Evolutionary conservation across 352 stramenopile species (phyloP).

Genomic region (Globisporangium echinulatum): DNA sequence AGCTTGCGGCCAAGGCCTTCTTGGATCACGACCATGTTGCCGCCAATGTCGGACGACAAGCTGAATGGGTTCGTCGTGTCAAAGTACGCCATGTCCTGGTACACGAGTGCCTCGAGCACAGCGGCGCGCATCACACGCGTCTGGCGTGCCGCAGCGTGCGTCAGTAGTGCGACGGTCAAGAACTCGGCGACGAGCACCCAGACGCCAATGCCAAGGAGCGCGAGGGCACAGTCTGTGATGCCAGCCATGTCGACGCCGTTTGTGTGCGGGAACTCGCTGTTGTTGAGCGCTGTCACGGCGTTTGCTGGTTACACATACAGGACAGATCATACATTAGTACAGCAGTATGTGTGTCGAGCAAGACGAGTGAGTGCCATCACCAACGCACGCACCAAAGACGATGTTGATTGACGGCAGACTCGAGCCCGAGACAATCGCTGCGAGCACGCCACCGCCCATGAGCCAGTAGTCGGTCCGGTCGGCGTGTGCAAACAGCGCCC

Average conservation of each 20-base stretch:
- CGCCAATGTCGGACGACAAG: slow-evolving; percentile 19
- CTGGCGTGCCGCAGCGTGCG: slow-evolving; percentile 50
- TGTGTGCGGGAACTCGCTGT: slow-evolving; percentile 36
- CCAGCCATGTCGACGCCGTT: slow-evolving; percentile 17
- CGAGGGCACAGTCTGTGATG: slow-evolving; percentile 13
- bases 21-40: slow-evolving; percentile 46
- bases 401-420: slow-evolving; percentile 21
- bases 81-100: slow-evolving; percentile 41
- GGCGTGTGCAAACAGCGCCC: slow-evolving; percentile 20
- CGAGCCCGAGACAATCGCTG: slow-evolving; percentile 9
- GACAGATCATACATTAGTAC: too few species aligned
- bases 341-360: too few species aligned
- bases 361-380: slow-evolving; percentile 11
- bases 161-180: slow-evolving; percentile 16
- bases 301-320: slow-evolving; percentile 1
- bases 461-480: slow-evolving; percentile 17
- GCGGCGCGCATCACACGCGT: slow-evolving; percentile 23
- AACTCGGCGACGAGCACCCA: background rate
- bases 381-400: slow-evolving; percentile 22
- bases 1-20: slow-evolving; percentile 58
- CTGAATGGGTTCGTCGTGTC: slow-evolving; percentile 30
- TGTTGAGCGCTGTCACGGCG: slow-evolving; percentile 27
- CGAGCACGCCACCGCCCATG: slow-evolving; percentile 16
- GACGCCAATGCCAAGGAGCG: background rate
- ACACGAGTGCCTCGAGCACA: slow-evolving; percentile 19